Conservation (phyloP, 352 stramenopile genomes). For the Phytophthora pinifolia region DNA sequence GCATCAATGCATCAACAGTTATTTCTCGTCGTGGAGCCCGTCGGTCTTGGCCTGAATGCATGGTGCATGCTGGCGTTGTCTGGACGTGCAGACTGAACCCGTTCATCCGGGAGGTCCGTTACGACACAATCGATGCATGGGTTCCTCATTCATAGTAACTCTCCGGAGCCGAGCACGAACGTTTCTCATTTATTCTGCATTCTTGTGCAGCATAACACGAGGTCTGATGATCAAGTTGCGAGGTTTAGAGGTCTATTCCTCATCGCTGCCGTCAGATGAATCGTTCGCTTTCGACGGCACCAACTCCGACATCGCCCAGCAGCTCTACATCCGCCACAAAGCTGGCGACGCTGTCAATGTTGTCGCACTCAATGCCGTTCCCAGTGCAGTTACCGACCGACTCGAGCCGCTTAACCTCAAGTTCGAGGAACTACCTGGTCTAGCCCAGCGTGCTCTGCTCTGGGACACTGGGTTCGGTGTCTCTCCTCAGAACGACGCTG, state of each 20-base stretch:
- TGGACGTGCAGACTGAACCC: not conserved
- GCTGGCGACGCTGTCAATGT: conserved; percentile 5
- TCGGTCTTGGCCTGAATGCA: no score
- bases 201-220: not conserved
- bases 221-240: not conserved
- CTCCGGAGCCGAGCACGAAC: not conserved
- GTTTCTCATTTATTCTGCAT: conserved; percentile 3
- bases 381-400: conserved; percentile 7
- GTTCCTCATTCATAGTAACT: conserved; percentile 1
- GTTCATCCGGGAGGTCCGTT: conserved; percentile 5
- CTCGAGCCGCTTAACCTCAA: conserved; percentile 15
- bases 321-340: conserved; percentile 29
- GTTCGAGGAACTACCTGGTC: conserved; percentile 24
- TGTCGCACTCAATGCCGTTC: conserved; percentile 16
- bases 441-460: conserved; percentile 36
- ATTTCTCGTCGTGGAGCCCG: no score
- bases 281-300: conserved; percentile 29
- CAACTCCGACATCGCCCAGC: conserved; percentile 36
- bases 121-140: not conserved
- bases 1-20: not conserved
- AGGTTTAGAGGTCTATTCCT: conserved; percentile 2
- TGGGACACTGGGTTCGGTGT: conserved; percentile 39
- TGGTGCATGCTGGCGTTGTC: not conserved
- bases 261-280: not conserved
- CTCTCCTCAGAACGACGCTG: conserved; percentile 12